Percentiles rank a stretch among this genome's conserved stretches.
These are phyloP conservation scores for Suillus hirtellus DNA, from an alignment of 768 basidiomycete genomes.

Conservation along the genomic window DNA sequence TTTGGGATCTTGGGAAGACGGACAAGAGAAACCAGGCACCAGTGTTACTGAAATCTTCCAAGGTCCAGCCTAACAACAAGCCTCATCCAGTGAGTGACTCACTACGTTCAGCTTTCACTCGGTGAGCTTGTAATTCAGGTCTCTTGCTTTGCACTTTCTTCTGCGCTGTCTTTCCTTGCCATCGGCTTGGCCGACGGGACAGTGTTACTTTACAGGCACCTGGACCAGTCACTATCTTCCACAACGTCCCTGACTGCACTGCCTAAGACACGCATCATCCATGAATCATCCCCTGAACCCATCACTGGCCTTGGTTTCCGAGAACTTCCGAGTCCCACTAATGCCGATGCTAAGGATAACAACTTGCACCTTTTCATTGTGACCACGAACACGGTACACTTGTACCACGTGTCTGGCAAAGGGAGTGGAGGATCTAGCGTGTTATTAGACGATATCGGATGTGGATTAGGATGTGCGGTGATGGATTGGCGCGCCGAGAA, in stretches of 20 bases:
- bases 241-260: constrained; percentile 64
- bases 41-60: constrained; percentile 67
- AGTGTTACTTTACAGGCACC: constrained; percentile 86
- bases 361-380: constrained; percentile 76
- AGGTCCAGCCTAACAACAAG: constrained; percentile 71
- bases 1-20: constrained; percentile 81
- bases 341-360: constrained; percentile 22
- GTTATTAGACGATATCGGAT: constrained; percentile 85
- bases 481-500: constrained; percentile 74
- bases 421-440: constrained; percentile 64
- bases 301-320: constrained; percentile 90
- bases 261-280: constrained; percentile 84
- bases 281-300: constrained; percentile 84
- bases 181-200: constrained; percentile 95
- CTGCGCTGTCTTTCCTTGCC: constrained; percentile 79
- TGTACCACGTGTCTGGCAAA: constrained; percentile 72
- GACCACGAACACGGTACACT: constrained; percentile 82
- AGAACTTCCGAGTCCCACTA: constrained; percentile 43
- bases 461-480: constrained; percentile 78
- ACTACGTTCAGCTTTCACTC: constrained; percentile 2
- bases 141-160: constrained; percentile 76
- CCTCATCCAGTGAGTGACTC: constrained; percentile 67
- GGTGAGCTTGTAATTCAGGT: constrained; percentile 44
- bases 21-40: constrained; percentile 68
- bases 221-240: constrained; percentile 85